Percentiles rank a stretch among this genome's conserved stretches.
Conservation (phyloP, 1,284 basidiomycete genomes). For the Leccinum pallidistipes region DNA sequence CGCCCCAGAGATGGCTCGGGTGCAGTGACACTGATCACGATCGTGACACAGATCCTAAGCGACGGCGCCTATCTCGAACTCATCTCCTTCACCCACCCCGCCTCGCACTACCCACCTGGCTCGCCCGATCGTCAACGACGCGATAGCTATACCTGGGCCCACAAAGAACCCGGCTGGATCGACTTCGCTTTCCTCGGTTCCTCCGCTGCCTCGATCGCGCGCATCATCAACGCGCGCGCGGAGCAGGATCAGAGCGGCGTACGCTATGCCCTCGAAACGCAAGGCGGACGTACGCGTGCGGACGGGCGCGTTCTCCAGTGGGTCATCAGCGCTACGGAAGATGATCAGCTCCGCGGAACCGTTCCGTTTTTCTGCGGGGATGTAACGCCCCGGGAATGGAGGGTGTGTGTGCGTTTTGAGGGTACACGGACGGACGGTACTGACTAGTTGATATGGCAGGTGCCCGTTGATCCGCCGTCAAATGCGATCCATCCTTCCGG, state of each 20-base stretch:
- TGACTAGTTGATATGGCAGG: conserved; percentile 34
- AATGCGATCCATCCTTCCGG: conserved; percentile 49
- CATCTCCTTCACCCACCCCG: conserved; percentile 58
- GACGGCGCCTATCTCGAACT: conserved; percentile 70
- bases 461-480: conserved; percentile 45
- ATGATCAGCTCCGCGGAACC: conserved; percentile 31
- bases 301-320: conserved; percentile 58
- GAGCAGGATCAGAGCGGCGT: conserved; percentile 35
- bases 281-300: conserved; percentile 51
- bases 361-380: conserved; percentile 76
- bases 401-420: conserved; percentile 43
- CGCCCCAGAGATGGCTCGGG: no score
- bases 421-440: not conserved
- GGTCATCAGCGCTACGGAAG: conserved; percentile 48
- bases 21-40: not conserved
- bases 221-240: conserved; percentile 54
- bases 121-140: conserved; percentile 45
- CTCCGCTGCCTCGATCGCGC: conserved; percentile 33
- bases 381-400: conserved; percentile 54
- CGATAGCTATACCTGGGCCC: conserved; percentile 52
- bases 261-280: conserved; percentile 44
- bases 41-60: conserved; percentile 46
- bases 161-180: conserved; percentile 59
- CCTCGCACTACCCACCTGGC: conserved; percentile 48
- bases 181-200: conserved; percentile 63